Evolutionary conservation across 78 protist species (phyloP).

Genomic region (slime mould (Dictyostelium discoideum)): dicty_2.7 NC_007090.3:1489001-1489500

Average conservation of each 20-base stretch:
- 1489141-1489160: conserved; percentile 85
- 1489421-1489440: conserved; percentile 7
- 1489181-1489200: conserved; percentile 70
- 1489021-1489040: not conserved
- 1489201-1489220: conserved; percentile 71
- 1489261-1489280: not conserved
- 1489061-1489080: conserved; percentile 91
- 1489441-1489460: conserved; percentile 38
- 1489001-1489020: conserved; percentile 4
- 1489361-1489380: conserved; percentile 45
- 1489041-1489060: conserved; percentile 60
- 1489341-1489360: not conserved
- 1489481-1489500: conserved; percentile 5
- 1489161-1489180: conserved; percentile 88
- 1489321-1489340: too few species aligned
- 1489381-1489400: conserved; percentile 75
- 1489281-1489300: too few species aligned
- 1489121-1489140: conserved; percentile 83
- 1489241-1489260: conserved; percentile 50
- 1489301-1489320: too few species aligned
- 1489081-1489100: conserved; percentile 92
- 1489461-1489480: conserved; percentile 60
- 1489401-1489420: conserved; percentile 48
- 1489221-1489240: conserved; percentile 14
- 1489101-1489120: conserved; percentile 94